Conservation (phyloP, 2,329 filamentous ascomycete species). For the Incumbomyces delicatus region DNA sequence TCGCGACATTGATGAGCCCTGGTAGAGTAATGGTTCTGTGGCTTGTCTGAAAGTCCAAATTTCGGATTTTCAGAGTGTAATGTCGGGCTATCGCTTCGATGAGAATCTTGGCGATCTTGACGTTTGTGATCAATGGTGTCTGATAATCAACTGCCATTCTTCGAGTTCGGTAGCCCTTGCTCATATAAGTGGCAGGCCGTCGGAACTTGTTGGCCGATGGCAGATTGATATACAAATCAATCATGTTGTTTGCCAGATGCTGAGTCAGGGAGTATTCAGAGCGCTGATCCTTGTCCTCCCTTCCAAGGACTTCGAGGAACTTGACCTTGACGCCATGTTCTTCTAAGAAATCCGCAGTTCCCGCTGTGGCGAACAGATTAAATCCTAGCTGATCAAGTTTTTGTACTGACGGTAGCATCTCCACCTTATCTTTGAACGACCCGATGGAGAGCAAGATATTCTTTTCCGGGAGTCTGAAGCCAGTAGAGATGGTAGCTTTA, state of each 20-base stretch:
- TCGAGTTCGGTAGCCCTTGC: constrained; percentile 89
- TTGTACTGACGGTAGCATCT: constrained; percentile 86
- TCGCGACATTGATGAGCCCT: constrained; percentile 67
- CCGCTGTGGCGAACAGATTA: constrained; percentile 91
- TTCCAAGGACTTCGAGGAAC: constrained; percentile 77
- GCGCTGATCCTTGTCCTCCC: constrained; percentile 72
- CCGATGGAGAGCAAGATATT: constrained; percentile 94
- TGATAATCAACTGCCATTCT: constrained; percentile 98
- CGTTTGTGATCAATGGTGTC: constrained; percentile 92
- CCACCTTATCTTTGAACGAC: constrained; percentile 94
- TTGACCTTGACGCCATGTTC: constrained; percentile 87
- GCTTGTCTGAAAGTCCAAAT: constrained; percentile 86
- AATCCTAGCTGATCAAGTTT: constrained; percentile 86
- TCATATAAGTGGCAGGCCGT: constrained; percentile 95
- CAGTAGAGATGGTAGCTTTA: constrained; percentile 89
- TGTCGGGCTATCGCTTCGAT: constrained; percentile 88
- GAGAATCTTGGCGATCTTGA: constrained; percentile 97
- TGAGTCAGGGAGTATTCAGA: constrained; percentile 95
- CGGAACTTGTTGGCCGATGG: constrained; percentile 98
- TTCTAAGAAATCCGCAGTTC: constrained; percentile 92
- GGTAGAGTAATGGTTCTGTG: constrained; percentile 65
- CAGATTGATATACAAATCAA: constrained; percentile 97
- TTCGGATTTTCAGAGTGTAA: constrained; percentile 72
- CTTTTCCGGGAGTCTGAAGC: constrained; percentile 90
- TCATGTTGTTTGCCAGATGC: constrained; percentile 93